Conservation (phyloP, 352 stramenopile genomes). For the Phytophthora cajani region DNA sequence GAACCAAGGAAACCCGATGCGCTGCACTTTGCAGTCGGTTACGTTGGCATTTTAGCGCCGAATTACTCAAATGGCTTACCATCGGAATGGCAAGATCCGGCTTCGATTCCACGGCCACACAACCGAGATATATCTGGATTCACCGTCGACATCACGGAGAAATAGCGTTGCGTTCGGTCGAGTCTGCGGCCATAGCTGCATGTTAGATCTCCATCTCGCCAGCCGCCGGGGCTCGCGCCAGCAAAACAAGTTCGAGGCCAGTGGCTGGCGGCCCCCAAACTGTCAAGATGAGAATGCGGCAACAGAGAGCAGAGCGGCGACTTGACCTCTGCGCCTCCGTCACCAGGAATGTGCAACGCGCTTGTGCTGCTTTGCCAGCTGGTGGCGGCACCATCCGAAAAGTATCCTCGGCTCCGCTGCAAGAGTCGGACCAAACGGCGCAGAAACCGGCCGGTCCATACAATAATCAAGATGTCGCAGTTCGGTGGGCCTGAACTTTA, state of each 20-base stretch:
- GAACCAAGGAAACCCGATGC: neutral
- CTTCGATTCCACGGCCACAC: neutral
- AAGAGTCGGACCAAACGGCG: conserved; percentile 8
- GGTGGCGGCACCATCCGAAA: conserved; percentile 14
- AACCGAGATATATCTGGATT: neutral
- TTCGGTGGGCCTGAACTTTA: conserved; percentile 36
- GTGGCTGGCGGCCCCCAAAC: neutral
- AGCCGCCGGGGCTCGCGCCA: neutral
- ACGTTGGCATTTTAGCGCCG: no score
- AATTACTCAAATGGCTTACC: neutral
- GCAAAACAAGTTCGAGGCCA: neutral
- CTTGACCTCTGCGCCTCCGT: conserved; percentile 16
- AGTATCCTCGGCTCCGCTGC: conserved; percentile 17
- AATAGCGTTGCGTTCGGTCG: neutral
- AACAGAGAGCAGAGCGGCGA: neutral
- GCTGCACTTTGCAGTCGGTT: no score
- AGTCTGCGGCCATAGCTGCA: neutral
- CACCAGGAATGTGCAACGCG: conserved; percentile 10
- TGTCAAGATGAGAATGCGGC: conserved; percentile 1
- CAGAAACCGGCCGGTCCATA: conserved; percentile 21
- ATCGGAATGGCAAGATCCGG: neutral
- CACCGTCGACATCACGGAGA: neutral
- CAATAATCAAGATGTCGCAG: conserved; percentile 20
- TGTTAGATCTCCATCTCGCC: neutral
- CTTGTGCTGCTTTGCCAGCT: conserved; percentile 10